These are phyloP conservation scores for Suhomyces terraborum DNA, from an alignment of 1,139 yeast genomes.

Conservation along the genomic window DNA sequence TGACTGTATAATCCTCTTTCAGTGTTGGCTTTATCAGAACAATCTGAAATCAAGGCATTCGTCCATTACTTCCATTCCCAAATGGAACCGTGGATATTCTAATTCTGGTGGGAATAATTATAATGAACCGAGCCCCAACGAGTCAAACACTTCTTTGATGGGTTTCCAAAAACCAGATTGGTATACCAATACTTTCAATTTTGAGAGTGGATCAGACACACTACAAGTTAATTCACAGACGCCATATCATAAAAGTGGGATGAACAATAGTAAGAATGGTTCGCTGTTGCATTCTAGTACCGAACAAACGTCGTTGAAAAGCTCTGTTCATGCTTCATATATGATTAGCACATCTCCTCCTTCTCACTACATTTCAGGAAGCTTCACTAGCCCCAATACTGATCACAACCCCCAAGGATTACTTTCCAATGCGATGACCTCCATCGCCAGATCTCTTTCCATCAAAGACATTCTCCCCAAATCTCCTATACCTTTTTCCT, in stretches of 20 bases:
- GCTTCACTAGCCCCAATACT: constrained; percentile 3
- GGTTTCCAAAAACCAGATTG: constrained; percentile 43
- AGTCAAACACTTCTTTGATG: constrained; percentile 5
- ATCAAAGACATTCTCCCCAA: constrained; percentile 10
- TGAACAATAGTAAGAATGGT: neutral
- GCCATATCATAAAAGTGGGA: neutral
- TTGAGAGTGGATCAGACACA: neutral
- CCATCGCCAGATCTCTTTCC: constrained; percentile 26
- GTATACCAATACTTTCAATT: constrained; percentile 31
- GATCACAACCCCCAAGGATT: constrained; percentile 8
- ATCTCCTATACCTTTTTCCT: constrained; percentile 8
- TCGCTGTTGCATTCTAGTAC: constrained; percentile 5
- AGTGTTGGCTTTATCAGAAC: constrained; percentile 31
- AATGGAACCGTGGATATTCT: neutral
- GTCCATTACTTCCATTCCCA: neutral
- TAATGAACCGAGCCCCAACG: neutral
- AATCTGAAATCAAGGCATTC: neutral
- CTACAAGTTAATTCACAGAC: neutral
- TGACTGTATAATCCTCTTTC: constrained; percentile 36
- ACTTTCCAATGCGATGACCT: constrained; percentile 22
- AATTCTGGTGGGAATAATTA: neutral
- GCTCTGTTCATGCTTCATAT: constrained; percentile 1
- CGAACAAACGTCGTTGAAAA: constrained; percentile 14
- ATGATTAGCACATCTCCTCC: constrained; percentile 26
- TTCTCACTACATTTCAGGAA: constrained; percentile 27